Percentiles rank a stretch among this genome's conserved stretches.
Evolutionary conservation across 2,329 filamentous ascomycete species (phyloP).

Genomic region (Pseudogymnoascus sp.): DNA sequence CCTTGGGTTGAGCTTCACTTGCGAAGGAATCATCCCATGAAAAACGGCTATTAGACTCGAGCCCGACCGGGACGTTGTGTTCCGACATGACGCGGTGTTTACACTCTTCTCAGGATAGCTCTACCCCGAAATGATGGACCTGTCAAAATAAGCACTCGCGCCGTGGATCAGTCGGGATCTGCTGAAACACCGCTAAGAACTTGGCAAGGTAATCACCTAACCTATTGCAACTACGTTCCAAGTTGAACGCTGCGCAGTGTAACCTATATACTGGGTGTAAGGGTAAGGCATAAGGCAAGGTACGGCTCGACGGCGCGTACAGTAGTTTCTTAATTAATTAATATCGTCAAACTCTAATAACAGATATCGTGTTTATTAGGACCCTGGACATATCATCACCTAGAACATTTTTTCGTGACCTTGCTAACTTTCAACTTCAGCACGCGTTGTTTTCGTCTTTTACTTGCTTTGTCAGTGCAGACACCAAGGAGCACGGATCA

Average conservation of each 20-base stretch:
- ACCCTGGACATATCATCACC: background rate
- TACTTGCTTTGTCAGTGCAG: background rate
- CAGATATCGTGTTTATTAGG: background rate
- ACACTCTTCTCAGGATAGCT: background rate
- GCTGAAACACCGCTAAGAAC: background rate
- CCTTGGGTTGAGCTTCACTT: background rate
- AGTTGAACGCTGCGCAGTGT: background rate
- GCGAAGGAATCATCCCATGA: background rate
- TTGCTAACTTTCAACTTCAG: background rate
- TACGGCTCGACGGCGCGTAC: background rate
- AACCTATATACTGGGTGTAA: background rate
- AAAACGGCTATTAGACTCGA: background rate
- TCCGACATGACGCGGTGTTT: background rate
- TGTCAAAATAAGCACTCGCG: background rate
- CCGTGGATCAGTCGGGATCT: background rate
- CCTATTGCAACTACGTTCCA: background rate
- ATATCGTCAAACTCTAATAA: background rate
- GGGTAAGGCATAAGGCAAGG: too few relatives aligned
- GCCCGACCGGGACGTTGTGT: background rate
- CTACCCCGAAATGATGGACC: background rate
- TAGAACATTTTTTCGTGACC: background rate
- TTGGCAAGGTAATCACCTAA: background rate
- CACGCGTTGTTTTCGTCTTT: background rate
- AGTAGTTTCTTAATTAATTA: background rate
- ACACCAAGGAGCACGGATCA: background rate